Conservation (phyloP, 768 basidiomycete genomes). For the Kwoniella pini region DNA sequence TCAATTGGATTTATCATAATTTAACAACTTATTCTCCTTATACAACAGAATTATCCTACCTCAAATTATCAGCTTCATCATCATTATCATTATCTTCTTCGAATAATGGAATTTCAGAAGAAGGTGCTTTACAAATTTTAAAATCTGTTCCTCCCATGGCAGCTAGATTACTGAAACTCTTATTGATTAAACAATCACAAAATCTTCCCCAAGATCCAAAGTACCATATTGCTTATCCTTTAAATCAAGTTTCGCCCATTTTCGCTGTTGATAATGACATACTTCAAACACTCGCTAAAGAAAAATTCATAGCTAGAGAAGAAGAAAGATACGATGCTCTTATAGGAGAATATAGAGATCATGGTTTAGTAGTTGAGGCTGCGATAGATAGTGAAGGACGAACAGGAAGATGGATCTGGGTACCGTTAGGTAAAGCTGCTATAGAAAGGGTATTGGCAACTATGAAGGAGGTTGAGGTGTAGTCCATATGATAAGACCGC, state of each 20-base stretch:
- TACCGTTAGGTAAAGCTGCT: conserved; percentile 78
- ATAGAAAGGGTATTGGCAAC: conserved; percentile 57
- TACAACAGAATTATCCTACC: conserved; percentile 66
- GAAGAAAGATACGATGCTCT: conserved; percentile 79
- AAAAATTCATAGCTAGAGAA: conserved; percentile 83
- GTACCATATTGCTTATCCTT: conserved; percentile 52
- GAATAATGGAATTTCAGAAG: conserved; percentile 60
- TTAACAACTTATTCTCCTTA: conserved; percentile 81
- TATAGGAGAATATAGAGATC: conserved; percentile 88
- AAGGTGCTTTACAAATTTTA: conserved; percentile 75
- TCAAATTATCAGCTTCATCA: conserved; percentile 36
- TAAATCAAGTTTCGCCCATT: conserved; percentile 65
- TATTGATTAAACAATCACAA: conserved; percentile 70
- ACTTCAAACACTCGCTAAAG: conserved; percentile 62
- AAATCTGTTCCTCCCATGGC: conserved; percentile 85
- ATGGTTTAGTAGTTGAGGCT: conserved; percentile 70
- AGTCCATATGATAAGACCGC: background rate
- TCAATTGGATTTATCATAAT: conserved; percentile 68
- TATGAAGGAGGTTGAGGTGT: conserved; percentile 42
- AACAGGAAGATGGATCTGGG: conserved; percentile 72
- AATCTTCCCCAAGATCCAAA: conserved; percentile 57
- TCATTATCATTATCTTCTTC: conserved; percentile 48
- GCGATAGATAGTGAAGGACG: conserved; percentile 56
- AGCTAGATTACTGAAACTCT: conserved; percentile 72
- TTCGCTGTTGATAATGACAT: conserved; percentile 60